Base-by-base conservation (phyloP, 805 yeast species). In the Wickerhamomyces bovis region DNA sequence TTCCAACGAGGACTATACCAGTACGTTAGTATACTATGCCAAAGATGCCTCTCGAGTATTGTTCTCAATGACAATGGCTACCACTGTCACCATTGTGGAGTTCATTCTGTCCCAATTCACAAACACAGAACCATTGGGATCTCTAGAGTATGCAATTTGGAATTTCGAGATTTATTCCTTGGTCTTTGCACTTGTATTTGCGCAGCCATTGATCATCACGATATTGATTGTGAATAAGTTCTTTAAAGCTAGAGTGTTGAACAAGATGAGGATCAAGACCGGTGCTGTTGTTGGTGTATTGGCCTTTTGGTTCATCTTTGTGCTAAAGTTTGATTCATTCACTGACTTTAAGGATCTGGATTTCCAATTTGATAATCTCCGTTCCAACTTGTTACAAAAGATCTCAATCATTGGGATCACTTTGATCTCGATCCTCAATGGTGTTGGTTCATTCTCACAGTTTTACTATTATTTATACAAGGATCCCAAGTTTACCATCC, bases 371-470 rank as follows among this genome's bases (percentile, higher is more conserved):
- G 45, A 40, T 26, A 48, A 39, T 31, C 40, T 48, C 35, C 18
- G 48, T 13, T 50, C 56, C 8, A 48, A 48, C 13, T 49, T 46
- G 18, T 39, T 54, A 1, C 57, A 55, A 28, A 51, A 57, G 31
- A 41, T 59, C 3, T 52, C 60, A 9, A 50, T 59, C 25, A 51
- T 61, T 44, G 64, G 64, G 2, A 52, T 61, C 2, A 57, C 62
- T 8, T 42, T 61, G 19, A 59, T 59, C 40, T 55, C 61, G 2
- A 42, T 49, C 3, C 38, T 61, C 28, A 59, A 59, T 42, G 64
- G 64, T 1, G 43, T 61, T 28, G 64, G 63, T 28, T 59, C 64
- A 10, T 48, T 50, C 25, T 61, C 64, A 10, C 57, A 61, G 0
- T 55, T 56, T 23, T 61, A 61, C 44, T 61, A 59, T 43, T 51